phyloP scores from a whole-genome alignment of 169 alveolate species.

The Perkinsus olseni region DNA sequence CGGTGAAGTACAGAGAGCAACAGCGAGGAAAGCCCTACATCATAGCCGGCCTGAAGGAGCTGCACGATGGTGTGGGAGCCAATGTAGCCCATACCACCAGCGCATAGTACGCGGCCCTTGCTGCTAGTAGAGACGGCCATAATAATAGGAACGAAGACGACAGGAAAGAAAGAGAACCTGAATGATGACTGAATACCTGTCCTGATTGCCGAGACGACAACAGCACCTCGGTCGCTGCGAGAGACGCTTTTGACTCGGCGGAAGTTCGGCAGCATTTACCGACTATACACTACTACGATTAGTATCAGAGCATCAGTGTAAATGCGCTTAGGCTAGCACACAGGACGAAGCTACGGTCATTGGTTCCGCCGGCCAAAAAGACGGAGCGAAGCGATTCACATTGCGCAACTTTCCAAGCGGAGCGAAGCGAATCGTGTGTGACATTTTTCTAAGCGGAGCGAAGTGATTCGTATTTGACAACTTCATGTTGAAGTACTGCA shows the following conservation, averaged over 20 bases:
- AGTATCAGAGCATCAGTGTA: too few species aligned
- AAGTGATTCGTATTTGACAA: neutral
- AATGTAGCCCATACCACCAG: slow-evolving; percentile 90
- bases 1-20: neutral
- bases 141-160: neutral
- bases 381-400: neutral
- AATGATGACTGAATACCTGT: neutral
- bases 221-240: too few species aligned
- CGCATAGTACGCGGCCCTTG: slow-evolving; percentile 26
- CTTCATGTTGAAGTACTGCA: neutral
- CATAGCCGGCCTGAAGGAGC: slow-evolving; percentile 54
- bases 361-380: neutral
- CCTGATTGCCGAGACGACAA: too few species aligned
- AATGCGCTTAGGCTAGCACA: neutral
- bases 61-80: slow-evolving; percentile 86
- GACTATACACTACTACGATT: too few species aligned
- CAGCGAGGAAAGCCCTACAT: slow-evolving; percentile 31
- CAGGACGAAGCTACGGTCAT: neutral
- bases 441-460: neutral
- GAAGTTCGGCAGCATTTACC: too few species aligned
- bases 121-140: neutral
- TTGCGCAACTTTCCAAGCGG: neutral
- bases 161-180: neutral
- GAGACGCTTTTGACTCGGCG: too few species aligned
- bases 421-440: neutral